A percentile compares a stretch with the other conserved stretches of the same genome.
Conservation (phyloP, 2,329 filamentous ascomycete species). For the Talaromyces funiculosus region DNA sequence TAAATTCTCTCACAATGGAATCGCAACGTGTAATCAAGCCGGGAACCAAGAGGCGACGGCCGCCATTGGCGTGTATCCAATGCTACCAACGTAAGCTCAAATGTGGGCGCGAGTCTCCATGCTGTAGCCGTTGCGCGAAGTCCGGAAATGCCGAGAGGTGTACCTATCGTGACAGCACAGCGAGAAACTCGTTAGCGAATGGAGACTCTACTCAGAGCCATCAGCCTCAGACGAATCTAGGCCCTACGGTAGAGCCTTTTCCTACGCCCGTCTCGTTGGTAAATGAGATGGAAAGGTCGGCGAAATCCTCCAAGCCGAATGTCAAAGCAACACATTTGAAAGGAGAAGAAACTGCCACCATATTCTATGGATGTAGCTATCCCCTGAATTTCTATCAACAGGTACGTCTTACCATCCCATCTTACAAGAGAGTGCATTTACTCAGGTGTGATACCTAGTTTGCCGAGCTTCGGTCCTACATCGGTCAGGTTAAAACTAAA, state of each 20-base stretch:
- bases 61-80: constrained; percentile 5
- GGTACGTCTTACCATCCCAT: neutral
- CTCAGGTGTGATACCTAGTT: neutral
- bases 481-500: constrained; percentile 4
- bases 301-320: neutral
- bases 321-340: neutral
- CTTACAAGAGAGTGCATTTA: neutral
- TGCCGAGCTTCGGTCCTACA: constrained; percentile 5
- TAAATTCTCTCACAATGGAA: neutral
- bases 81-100: constrained; percentile 8
- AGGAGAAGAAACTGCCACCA: constrained; percentile 1
- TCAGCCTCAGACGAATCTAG: neutral
- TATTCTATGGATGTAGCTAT: constrained; percentile 7
- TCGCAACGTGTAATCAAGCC: neutral
- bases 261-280: neutral
- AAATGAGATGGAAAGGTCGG: neutral
- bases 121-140: constrained; percentile 2
- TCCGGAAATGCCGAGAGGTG: neutral
- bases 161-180: neutral
- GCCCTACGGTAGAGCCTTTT: neutral
- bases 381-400: constrained; percentile 7
- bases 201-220: neutral
- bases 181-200: neutral
- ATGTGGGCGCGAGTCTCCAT: constrained; percentile 5
- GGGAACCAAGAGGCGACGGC: neutral